A percentile compares a stretch with the other conserved stretches of the same genome.
phyloP scores from a whole-genome alignment of 108 stramenopile species.

The Fistulifera pelliculosa region DNA sequence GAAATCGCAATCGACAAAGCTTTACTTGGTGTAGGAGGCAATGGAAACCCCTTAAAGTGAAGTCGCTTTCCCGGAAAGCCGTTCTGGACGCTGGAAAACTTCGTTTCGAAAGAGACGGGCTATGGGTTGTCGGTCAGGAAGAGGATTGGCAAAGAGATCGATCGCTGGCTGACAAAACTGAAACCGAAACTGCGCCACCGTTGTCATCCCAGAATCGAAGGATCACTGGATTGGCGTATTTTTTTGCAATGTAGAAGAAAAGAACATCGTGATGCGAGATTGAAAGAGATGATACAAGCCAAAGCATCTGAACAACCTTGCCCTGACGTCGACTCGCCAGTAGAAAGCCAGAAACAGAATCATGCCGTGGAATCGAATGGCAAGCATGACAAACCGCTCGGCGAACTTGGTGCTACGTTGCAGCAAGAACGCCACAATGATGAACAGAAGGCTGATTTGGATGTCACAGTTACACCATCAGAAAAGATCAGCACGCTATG shows the following conservation, averaged over 20 bases:
- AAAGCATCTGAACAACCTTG: too few relatives aligned
- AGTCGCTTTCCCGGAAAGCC: slow-evolving; percentile 27
- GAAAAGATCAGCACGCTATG: too few relatives aligned
- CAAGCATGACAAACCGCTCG: too few relatives aligned
- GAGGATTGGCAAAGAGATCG: slow-evolving; percentile 61
- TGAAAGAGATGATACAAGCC: background rate
- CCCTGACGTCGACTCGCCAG: too few relatives aligned
- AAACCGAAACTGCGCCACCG: slow-evolving; percentile 3
- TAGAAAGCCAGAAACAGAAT: too few relatives aligned
- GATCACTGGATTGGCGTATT: slow-evolving; percentile 25
- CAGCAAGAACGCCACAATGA: too few relatives aligned
- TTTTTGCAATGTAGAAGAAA: slow-evolving; percentile 15
- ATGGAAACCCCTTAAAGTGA: slow-evolving; percentile 46
- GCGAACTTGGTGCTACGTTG: too few relatives aligned
- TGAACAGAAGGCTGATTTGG: too few relatives aligned
- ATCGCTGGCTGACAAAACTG: slow-evolving; percentile 6
- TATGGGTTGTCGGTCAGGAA: slow-evolving; percentile 87
- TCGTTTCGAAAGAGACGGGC: slow-evolving; percentile 69
- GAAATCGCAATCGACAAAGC: slow-evolving; percentile 42
- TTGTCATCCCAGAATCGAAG: background rate
- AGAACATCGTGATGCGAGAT: slow-evolving; percentile 11
- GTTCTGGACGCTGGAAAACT: slow-evolving; percentile 65
- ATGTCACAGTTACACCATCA: too few relatives aligned
- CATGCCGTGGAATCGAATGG: too few relatives aligned
- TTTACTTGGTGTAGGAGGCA: slow-evolving; percentile 48